Base-by-base conservation (phyloP, 345 rosid species). In the Camelina hispida region DNA sequence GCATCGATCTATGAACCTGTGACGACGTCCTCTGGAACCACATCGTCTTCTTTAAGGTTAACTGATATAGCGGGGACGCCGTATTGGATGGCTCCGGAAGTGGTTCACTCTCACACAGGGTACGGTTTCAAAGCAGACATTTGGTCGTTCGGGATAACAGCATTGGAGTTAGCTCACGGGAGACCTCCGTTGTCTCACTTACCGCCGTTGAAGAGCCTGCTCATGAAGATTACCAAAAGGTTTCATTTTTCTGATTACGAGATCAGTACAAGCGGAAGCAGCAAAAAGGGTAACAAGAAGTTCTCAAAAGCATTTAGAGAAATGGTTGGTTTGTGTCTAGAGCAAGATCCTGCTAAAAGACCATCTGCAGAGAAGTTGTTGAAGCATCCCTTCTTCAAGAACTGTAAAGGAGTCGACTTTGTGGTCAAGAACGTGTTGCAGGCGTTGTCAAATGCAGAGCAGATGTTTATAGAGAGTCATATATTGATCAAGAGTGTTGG, bases 11-110 rank as follows among this genome's bases (percentile, higher is more conserved):
- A 85, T 58, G 98, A 93, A 61, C 79, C 83, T 0, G 28, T 57
- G 23, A 75, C 73, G 0, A 25, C 79, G 0, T 78, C 81, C 0
- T 65, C 69, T 59, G 37, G 42, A 17, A 59, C 81, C 0, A 67
- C 68, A 15, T 81, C 89, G 0, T 75, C 93, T 5, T 68, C 85
- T 50, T 46, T 79, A 72, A 78, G 82, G 85, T 77, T 91, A 6
- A 89, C 91, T 2, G 92, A 89, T 76, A 50, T 91, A 22, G 86
- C 98, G 0, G 97, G 98, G 11, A 89, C 97, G 0, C 94, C 94
- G 1, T 93, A 91, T 62, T 93, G 98, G 98, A 93, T 93, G 97
- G 97, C 98, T 18, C 98, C 96, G 3, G 98, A 91, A 84, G 98
- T 93, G 69, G 88, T 93, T 40, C 98, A 89, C 78, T 89, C 98